Conservation (phyloP, 164 flowering plant species). For the Vitis rupestris region DNA sequence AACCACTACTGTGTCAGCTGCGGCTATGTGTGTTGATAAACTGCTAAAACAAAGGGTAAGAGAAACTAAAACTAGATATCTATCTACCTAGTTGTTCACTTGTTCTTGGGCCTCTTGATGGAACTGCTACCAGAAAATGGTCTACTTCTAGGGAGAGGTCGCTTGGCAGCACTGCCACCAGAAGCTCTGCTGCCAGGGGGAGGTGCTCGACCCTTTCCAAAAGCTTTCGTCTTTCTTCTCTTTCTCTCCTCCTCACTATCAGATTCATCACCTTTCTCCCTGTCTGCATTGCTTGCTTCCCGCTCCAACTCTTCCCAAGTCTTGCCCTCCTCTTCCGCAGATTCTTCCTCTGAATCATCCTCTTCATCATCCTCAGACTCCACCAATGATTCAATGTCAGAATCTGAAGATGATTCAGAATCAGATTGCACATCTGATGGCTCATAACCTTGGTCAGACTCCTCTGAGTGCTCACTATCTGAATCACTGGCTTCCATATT, state of each 20-base stretch:
- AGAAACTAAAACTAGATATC: too few relatives aligned
- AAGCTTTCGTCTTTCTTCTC: constrained; percentile 69
- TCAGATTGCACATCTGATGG: constrained; percentile 73
- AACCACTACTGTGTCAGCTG: too few relatives aligned
- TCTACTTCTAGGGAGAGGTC: constrained; percentile 3
- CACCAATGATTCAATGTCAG: constrained; percentile 70
- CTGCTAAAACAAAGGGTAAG: too few relatives aligned
- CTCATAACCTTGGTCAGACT: constrained; percentile 73
- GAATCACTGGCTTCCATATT: constrained; percentile 81
- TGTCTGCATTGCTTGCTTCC: constrained; percentile 86
- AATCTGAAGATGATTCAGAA: constrained; percentile 56
- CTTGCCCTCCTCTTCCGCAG: constrained; percentile 78
- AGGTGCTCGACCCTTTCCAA: constrained; percentile 57
- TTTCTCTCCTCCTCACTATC: constrained; percentile 82
- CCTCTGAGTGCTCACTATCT: constrained; percentile 63
- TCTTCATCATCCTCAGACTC: constrained; percentile 83
- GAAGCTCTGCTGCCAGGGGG: constrained; percentile 32
- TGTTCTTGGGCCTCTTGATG: too few relatives aligned
- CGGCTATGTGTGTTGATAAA: too few relatives aligned
- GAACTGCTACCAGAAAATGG: background rate
- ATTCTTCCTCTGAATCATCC: constrained; percentile 61
- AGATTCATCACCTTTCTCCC: constrained; percentile 67
- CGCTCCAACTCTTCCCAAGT: constrained; percentile 94
- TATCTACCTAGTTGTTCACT: too few relatives aligned
- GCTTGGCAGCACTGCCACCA: constrained; percentile 38